These are phyloP conservation scores for Kodamaea arcana DNA, from an alignment of 1,139 yeast species.

Conservation along the genomic window DNA sequence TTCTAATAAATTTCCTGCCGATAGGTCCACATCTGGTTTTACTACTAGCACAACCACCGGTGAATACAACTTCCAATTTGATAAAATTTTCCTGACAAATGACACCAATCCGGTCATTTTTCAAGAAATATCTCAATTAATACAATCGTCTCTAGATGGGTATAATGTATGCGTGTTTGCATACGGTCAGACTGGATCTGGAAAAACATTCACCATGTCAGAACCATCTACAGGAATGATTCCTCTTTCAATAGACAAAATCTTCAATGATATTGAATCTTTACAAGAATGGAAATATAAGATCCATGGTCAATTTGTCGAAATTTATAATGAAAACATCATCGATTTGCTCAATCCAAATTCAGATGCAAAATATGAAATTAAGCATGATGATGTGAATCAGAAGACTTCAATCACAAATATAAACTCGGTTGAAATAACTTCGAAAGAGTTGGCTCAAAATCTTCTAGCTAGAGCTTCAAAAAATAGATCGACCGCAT, in stretches of 20 bases:
- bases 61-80: slow-evolving; percentile 61
- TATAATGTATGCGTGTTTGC: slow-evolving; percentile 92
- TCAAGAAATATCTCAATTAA: slow-evolving; percentile 79
- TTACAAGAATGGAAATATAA: slow-evolving; percentile 65
- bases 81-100: slow-evolving; percentile 62
- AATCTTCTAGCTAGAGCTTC: slow-evolving; percentile 51
- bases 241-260: slow-evolving; percentile 69
- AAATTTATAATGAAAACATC: slow-evolving; percentile 82
- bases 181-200: slow-evolving; percentile 97
- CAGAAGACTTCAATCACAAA: slow-evolving; percentile 59
- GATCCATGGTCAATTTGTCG: slow-evolving; percentile 75
- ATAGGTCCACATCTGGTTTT: too few species aligned
- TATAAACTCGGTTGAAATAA: slow-evolving; percentile 47
- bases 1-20: too few species aligned
- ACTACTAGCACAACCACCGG: slow-evolving; percentile 5
- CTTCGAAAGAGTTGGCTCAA: slow-evolving; percentile 48
- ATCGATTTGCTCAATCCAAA: slow-evolving; percentile 55
- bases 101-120: slow-evolving; percentile 62
- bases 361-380: slow-evolving; percentile 50
- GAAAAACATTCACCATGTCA: slow-evolving; percentile 92
- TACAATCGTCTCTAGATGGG: slow-evolving; percentile 89
- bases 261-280: slow-evolving; percentile 56
- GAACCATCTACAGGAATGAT: slow-evolving; percentile 71
- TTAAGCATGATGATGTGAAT: slow-evolving; percentile 61
- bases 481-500: slow-evolving; percentile 69